Evolutionary conservation across 345 rosid species (phyloP).

Genomic region (Heritiera fomes): DNA sequence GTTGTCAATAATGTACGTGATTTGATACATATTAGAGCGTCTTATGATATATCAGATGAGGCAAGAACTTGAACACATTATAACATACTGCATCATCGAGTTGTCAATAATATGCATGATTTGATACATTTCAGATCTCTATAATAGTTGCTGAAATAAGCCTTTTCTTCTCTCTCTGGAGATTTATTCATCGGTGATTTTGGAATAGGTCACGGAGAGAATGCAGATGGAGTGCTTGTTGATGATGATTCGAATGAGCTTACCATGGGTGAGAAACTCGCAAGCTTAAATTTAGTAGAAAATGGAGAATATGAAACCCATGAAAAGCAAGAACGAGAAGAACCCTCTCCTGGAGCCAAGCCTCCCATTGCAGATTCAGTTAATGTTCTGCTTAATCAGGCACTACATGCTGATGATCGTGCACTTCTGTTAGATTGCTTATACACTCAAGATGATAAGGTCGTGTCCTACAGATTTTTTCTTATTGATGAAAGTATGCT

Average conservation of each 20-base stretch:
- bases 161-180: not conserved
- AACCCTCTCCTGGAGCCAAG: slow-evolving; percentile 39
- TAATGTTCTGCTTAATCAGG: slow-evolving; percentile 80
- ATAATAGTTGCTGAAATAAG: not conserved
- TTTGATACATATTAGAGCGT: not conserved
- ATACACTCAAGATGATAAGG: slow-evolving; percentile 89
- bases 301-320: slow-evolving; percentile 29
- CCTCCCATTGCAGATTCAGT: slow-evolving; percentile 94
- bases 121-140: not conserved
- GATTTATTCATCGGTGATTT: not conserved
- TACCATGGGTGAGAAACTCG: slow-evolving; percentile 92
- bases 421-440: slow-evolving; percentile 88
- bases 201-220: slow-evolving; percentile 52
- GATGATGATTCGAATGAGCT: slow-evolving; percentile 73
- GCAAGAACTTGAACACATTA: not conserved
- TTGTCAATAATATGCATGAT: not conserved
- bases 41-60: not conserved
- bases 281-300: slow-evolving; percentile 48
- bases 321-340: slow-evolving; percentile 39
- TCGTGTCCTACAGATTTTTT: slow-evolving; percentile 27
- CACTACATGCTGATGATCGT: slow-evolving; percentile 82
- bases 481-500: not conserved
- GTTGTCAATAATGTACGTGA: not conserved
- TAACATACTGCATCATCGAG: not conserved
- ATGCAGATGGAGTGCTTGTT: slow-evolving; percentile 58